Conservation (phyloP, 257 asterid species). For the Coffea canephora region DNA sequence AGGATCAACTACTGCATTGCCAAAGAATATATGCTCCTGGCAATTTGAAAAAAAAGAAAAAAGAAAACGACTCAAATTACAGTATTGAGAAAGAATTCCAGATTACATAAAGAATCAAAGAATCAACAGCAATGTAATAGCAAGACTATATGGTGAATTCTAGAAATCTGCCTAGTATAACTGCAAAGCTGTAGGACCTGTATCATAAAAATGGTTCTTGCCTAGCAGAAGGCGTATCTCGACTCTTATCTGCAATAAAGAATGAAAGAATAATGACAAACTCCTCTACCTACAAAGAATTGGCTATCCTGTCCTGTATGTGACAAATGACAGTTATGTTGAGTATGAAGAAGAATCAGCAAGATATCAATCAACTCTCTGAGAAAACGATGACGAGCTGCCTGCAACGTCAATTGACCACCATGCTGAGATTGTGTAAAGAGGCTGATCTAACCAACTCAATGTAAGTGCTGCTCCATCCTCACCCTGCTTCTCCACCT, state of each 20-base stretch:
- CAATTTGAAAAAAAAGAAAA: background rate
- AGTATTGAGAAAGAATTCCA: conserved; percentile 18
- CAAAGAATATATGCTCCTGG: background rate
- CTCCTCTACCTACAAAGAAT: conserved; percentile 54
- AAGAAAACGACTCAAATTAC: conserved; percentile 13
- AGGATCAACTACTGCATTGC: background rate
- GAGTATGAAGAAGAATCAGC: conserved; percentile 10
- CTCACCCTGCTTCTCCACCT: conserved; percentile 42
- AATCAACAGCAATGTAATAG: conserved; percentile 14
- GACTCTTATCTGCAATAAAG: conserved; percentile 53
- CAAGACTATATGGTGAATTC: background rate
- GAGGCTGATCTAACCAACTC: conserved; percentile 78
- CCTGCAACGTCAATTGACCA: conserved; percentile 50
- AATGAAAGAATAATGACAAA: conserved; percentile 57
- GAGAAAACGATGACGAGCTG: conserved; percentile 37
- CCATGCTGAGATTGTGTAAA: conserved; percentile 78
- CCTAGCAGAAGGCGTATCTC: conserved; percentile 3
- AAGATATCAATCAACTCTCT: conserved; percentile 21
- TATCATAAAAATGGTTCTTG: conserved; percentile 12
- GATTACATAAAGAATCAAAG: conserved; percentile 26
- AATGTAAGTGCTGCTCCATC: conserved; percentile 45
- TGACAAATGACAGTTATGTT: conserved; percentile 14
- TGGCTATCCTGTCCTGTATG: conserved; percentile 27
- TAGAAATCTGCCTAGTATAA: conserved; percentile 19
- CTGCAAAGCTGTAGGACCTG: conserved; percentile 10